Conservation (phyloP, 306 rosid genomes). For the Inga laurina region DNA sequence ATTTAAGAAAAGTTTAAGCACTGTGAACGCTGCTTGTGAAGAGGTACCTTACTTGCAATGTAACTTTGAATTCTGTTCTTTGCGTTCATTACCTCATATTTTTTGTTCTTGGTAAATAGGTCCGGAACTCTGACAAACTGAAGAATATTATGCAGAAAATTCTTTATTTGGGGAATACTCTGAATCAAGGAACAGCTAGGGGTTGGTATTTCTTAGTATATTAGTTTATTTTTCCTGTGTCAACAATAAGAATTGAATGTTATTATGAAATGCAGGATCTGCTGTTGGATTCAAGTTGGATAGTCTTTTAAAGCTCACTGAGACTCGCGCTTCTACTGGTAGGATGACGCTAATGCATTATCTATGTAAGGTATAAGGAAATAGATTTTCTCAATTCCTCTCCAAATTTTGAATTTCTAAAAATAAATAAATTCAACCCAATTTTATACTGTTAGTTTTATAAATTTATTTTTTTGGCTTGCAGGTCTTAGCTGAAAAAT, state of each 20-base stretch:
- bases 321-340: slow-evolving; percentile 87
- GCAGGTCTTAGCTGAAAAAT: slow-evolving; percentile 81
- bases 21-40: slow-evolving; percentile 84
- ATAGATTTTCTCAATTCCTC: neutral
- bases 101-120: slow-evolving; percentile 51
- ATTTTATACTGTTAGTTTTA: neutral
- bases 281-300: slow-evolving; percentile 99
- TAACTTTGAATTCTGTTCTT: slow-evolving; percentile 20
- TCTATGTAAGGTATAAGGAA: slow-evolving; percentile 82
- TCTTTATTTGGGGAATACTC: slow-evolving; percentile 85
- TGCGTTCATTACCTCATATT: slow-evolving; percentile 32
- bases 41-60: slow-evolving; percentile 61
- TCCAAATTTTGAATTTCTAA: neutral
- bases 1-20: slow-evolving; percentile 76
- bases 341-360: slow-evolving; percentile 98
- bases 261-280: slow-evolving; percentile 60
- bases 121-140: slow-evolving; percentile 71
- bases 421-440: neutral
- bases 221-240: neutral
- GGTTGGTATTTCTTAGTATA: slow-evolving; percentile 52
- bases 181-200: slow-evolving; percentile 99
- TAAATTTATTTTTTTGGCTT: slow-evolving; percentile 6
- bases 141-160: slow-evolving; percentile 91
- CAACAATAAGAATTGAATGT: slow-evolving; percentile 20
- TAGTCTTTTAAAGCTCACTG: slow-evolving; percentile 90